Evolutionary conservation across 345 rosid genomes (phyloP).

Genomic region (Salix udensis): DNA sequence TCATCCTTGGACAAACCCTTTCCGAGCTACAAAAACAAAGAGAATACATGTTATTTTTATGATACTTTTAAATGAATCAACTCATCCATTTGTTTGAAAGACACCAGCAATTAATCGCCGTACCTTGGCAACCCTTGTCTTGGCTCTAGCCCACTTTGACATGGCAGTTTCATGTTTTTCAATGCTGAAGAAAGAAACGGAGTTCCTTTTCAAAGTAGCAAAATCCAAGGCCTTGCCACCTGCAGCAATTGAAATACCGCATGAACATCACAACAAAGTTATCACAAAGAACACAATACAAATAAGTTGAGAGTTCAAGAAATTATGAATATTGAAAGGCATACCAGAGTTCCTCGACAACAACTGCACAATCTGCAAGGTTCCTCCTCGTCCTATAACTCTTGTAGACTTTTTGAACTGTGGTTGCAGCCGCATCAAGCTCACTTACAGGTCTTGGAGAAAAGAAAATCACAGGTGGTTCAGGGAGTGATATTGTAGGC

Average conservation of each 20-base stretch:
- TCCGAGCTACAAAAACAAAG: conserved; percentile 43
- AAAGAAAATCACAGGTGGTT: conserved; percentile 31
- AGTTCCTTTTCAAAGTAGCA: conserved; percentile 46
- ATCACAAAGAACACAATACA: background rate
- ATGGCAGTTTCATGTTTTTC: conserved; percentile 58
- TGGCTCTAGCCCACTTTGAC: conserved; percentile 60
- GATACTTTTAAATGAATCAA: background rate
- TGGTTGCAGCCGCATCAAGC: conserved; percentile 65
- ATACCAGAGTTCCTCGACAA: conserved; percentile 69
- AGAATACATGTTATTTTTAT: background rate
- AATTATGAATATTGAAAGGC: conserved; percentile 21
- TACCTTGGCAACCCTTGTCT: conserved; percentile 64
- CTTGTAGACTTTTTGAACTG: conserved; percentile 45
- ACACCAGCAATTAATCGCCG: background rate
- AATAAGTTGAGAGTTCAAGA: background rate
- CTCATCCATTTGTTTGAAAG: background rate
- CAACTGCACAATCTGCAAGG: conserved; percentile 72
- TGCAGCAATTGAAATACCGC: conserved; percentile 12
- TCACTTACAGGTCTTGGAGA: conserved; percentile 57
- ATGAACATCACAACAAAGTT: background rate
- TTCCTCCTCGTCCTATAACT: conserved; percentile 49
- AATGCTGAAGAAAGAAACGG: conserved; percentile 51
- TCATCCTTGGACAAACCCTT: conserved; percentile 67
- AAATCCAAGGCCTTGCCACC: conserved; percentile 73
- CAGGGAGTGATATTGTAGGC: conserved; percentile 46